Evolutionary conservation across 352 stramenopile genomes (phyloP).

Genomic region (Globisporangium splendens): DNA sequence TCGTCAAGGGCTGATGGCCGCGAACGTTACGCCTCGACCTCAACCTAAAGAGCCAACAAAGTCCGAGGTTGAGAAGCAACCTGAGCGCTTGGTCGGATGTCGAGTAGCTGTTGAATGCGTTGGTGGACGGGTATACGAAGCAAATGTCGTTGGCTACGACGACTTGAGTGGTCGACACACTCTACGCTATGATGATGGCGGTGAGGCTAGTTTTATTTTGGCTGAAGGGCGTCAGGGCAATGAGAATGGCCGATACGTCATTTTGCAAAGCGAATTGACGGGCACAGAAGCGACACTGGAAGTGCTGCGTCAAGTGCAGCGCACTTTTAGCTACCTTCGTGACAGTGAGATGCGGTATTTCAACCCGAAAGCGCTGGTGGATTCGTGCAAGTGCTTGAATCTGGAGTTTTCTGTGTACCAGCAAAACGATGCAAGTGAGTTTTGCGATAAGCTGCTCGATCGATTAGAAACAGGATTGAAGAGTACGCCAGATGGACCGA

Average conservation of each 20-base stretch:
- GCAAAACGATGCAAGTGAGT: slow-evolving; percentile 99
- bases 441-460: slow-evolving; percentile 99
- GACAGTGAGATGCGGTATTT: slow-evolving; percentile 86
- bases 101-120: slow-evolving; percentile 93
- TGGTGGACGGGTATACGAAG: slow-evolving; percentile 92
- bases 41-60: slow-evolving; percentile 78
- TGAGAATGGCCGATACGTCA: slow-evolving; percentile 94
- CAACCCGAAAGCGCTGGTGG: slow-evolving; percentile 86
- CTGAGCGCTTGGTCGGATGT: slow-evolving; percentile 64
- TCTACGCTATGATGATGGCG: slow-evolving; percentile 86
- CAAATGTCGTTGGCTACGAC: slow-evolving; percentile 89
- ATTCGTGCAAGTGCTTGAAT: slow-evolving; percentile 87
- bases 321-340: slow-evolving; percentile 86
- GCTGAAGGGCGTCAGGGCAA: slow-evolving; percentile 92
- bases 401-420: slow-evolving; percentile 96
- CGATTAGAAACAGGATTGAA: slow-evolving; percentile 96
- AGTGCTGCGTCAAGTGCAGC: slow-evolving; percentile 85
- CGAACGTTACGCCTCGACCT: slow-evolving; percentile 54
- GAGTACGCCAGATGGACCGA: slow-evolving; percentile 74
- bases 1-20: slow-evolving; percentile 69
- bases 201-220: slow-evolving; percentile 86
- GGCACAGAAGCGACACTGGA: slow-evolving; percentile 83
- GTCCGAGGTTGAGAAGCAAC: slow-evolving; percentile 84
- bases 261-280: slow-evolving; percentile 73
- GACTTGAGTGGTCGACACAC: slow-evolving; percentile 67